Evolutionary conservation across 352 stramenopile genomes (phyloP).

Genomic region (Elongisporangium prolatum): DNA sequence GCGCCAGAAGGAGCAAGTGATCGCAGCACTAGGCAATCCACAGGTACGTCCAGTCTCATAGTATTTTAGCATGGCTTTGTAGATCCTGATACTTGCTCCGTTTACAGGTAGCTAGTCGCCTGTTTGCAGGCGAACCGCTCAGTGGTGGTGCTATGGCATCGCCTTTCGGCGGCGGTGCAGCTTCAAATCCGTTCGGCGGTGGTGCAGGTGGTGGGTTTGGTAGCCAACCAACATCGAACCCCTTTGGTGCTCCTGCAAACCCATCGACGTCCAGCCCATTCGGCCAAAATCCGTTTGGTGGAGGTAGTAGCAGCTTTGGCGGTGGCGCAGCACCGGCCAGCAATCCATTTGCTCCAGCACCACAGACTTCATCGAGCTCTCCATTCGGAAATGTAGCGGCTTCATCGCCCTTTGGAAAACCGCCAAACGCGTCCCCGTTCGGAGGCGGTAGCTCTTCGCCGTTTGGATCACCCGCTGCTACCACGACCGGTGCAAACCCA

Average conservation of each 20-base stretch:
- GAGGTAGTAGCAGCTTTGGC: slow-evolving; percentile 2
- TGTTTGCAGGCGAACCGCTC: slow-evolving; percentile 51
- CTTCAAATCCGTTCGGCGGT: slow-evolving; percentile 5
- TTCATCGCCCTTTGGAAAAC: slow-evolving; percentile 20
- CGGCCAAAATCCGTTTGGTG: slow-evolving; percentile 17
- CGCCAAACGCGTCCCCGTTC: slow-evolving; percentile 23
- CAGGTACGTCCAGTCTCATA: slow-evolving; percentile 1
- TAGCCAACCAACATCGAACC: slow-evolving; percentile 1
- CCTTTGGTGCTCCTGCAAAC: not conserved
- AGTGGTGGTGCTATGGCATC: slow-evolving; percentile 8
- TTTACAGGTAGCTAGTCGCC: slow-evolving; percentile 29
- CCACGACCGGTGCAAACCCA: slow-evolving; percentile 2
- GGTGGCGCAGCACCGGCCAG: not conserved
- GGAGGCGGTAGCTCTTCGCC: slow-evolving; percentile 12
- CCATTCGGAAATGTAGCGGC: not conserved
- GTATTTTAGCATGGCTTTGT: not conserved
- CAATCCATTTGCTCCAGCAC: slow-evolving; percentile 10
- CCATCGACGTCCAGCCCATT: slow-evolving; percentile 13
- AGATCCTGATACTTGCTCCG: too few species aligned
- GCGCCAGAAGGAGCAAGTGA: slow-evolving; percentile 39
- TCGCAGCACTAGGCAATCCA: slow-evolving; percentile 44
- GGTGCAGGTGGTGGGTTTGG: slow-evolving; percentile 4
- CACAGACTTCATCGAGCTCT: not conserved
- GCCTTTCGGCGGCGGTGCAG: slow-evolving; percentile 17
- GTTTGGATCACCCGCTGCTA: not conserved